Conservation (phyloP, 192 early-diverging fungal genomes). For the Coemansia sp. region DNA sequence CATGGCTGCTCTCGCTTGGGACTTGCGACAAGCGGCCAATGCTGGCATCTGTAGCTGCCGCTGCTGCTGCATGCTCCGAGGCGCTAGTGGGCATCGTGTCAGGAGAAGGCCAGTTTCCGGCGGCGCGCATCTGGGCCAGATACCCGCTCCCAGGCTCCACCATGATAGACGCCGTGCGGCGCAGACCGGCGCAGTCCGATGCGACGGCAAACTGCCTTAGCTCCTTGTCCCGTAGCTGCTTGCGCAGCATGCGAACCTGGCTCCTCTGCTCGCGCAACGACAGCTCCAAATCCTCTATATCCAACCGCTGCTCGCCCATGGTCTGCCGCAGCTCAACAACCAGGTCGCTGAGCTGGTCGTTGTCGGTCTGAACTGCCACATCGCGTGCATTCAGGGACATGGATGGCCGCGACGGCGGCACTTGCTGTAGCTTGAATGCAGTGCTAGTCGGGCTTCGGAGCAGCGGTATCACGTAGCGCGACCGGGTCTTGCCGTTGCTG, state of each 20-base stretch:
- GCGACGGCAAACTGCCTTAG: conserved; percentile 38
- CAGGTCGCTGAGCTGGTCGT: background rate
- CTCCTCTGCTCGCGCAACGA: conserved; percentile 26
- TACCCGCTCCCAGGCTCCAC: background rate
- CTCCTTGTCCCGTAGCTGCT: conserved; percentile 30
- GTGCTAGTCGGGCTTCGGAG: background rate
- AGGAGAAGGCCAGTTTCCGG: background rate
- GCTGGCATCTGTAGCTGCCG: background rate
- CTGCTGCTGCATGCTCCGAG: background rate
- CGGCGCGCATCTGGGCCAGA: background rate
- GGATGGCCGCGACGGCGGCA: background rate
- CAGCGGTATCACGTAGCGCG: conserved; percentile 4
- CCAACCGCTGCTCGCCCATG: conserved; percentile 21
- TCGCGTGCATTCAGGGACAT: background rate
- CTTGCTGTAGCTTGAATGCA: conserved; percentile 5
- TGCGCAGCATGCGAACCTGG: conserved; percentile 31
- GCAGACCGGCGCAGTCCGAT: conserved; percentile 26
- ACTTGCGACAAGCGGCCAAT: background rate
- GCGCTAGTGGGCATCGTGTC: background rate
- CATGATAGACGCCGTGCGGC: conserved; percentile 30
- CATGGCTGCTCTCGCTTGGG: background rate
- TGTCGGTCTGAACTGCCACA: background rate
- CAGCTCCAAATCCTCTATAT: conserved; percentile 35
- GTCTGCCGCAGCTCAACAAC: conserved; percentile 20
- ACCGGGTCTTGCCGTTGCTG: background rate